Evolutionary conservation across 352 stramenopile genomes (phyloP), one percentile per base, ranked within the genome.

Genomic region (Phytophthora uliginosa): DNA sequence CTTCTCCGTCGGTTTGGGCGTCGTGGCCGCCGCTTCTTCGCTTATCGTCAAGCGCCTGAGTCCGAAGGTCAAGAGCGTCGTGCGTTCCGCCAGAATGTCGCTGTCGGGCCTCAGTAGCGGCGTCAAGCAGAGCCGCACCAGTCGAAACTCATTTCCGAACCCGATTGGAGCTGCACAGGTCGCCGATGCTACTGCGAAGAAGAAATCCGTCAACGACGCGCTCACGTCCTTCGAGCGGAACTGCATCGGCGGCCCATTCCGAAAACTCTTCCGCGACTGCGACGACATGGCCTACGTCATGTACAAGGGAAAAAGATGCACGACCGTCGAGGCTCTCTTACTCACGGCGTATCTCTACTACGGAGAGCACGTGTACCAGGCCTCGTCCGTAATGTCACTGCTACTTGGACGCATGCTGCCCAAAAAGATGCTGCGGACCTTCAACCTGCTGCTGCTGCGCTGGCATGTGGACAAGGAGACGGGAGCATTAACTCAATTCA

Each of bases 371-470:
- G 61, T 81, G 10, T 81, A 81, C 54, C 74, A 69, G 40, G 66
- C 74, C 0, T 56, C 56, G 5, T 75, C 59, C 5, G 63, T 78
- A 1, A 68, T 78, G 62, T n/a, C 74, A 18, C 62, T 81, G 24
- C 58, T 81, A 18, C 20, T 76, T 1, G 60, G 71, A 3, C 66
- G 70, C 3, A 15, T 72, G 8, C 13, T 78, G 22, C 74, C 74
- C 0, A 48, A 38, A 31, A 71, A 66, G 42, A 20, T 81, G n/a
- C 54, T 81, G 8, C 71, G 74, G 3, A 78, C 71, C 7, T 81
- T 81, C 59, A 81, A 81, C 51, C 53, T 81, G 52, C 59, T 81
- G 12, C 42, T 78, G 8, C 24, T 81, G 8, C 71, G 74, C 15
- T 81, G 74, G 71, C 66, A 70, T 26, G 13, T 81, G 57, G 62